Conservation (phyloP, 177 flowering plant species). For the Vitis hybrid region DNA sequence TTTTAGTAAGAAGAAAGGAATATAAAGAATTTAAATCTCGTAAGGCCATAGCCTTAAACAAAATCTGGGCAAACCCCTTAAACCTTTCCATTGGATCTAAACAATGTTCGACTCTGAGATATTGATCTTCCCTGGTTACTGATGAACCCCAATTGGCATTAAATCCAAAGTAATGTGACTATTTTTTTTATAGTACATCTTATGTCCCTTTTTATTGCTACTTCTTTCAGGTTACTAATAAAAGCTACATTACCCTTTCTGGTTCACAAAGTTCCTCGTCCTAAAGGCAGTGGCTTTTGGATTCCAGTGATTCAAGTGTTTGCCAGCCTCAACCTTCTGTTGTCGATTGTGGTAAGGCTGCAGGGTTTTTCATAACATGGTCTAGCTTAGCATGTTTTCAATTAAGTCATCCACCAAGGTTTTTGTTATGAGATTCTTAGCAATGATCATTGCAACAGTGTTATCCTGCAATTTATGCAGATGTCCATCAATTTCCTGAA, state of each 20-base stretch:
- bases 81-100: too few relatives aligned
- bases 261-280: conserved; percentile 53
- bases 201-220: neutral
- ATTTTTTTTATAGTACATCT: neutral
- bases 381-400: neutral
- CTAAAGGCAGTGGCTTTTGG: conserved; percentile 69
- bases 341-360: conserved; percentile 62
- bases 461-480: conserved; percentile 31
- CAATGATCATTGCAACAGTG: neutral
- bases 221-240: conserved; percentile 52
- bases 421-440: neutral
- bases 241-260: conserved; percentile 51
- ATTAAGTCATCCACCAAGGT: neutral
- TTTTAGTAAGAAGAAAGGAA: too few relatives aligned
- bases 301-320: conserved; percentile 65
- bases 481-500: conserved; percentile 48
- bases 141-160: neutral
- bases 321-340: conserved; percentile 67
- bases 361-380: neutral
- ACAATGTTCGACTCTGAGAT: too few relatives aligned
- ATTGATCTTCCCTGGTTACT: neutral
- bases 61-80: too few relatives aligned
- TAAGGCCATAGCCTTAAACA: too few relatives aligned
- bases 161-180: neutral
- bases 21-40: too few relatives aligned